Conservation (phyloP, 768 basidiomycete species). For the Chlorophyllum brunneum region DNA sequence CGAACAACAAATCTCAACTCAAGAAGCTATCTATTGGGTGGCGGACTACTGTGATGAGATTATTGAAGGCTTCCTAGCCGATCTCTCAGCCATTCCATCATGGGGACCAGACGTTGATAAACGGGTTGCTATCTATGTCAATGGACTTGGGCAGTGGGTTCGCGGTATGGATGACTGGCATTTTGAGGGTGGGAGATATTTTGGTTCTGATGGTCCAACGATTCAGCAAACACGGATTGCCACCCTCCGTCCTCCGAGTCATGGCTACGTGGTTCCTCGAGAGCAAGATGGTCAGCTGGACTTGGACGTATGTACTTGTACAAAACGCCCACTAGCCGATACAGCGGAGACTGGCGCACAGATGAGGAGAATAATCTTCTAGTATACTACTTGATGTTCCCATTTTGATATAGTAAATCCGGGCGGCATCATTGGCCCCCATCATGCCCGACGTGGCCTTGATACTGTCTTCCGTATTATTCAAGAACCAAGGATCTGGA, state of each 20-base stretch:
- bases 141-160: conserved; percentile 14
- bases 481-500: too few relatives aligned
- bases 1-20: conserved; percentile 26
- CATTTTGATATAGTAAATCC: too few relatives aligned
- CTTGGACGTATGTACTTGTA: too few relatives aligned
- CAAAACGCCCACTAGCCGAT: too few relatives aligned
- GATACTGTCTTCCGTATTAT: too few relatives aligned
- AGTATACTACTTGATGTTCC: too few relatives aligned
- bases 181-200: conserved; percentile 38
- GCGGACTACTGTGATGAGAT: conserved; percentile 25
- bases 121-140: conserved; percentile 29
- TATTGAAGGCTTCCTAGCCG: conserved; percentile 27
- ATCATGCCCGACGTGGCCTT: too few relatives aligned
- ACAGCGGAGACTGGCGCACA: too few relatives aligned
- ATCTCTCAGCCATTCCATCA: conserved; percentile 26
- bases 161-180: conserved; percentile 35
- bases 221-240: conserved; percentile 22
- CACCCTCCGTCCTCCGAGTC: neutral
- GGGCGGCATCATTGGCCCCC: too few relatives aligned
- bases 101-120: conserved; percentile 29
- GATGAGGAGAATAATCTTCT: too few relatives aligned
- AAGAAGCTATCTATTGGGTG: conserved; percentile 35
- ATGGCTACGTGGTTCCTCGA: neutral
- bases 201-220: conserved; percentile 22
- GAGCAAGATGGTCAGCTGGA: too few relatives aligned